These are phyloP conservation scores for Dovyalis caffra DNA, from an alignment of 345 rosid genomes.

Conservation along the genomic window DNA sequence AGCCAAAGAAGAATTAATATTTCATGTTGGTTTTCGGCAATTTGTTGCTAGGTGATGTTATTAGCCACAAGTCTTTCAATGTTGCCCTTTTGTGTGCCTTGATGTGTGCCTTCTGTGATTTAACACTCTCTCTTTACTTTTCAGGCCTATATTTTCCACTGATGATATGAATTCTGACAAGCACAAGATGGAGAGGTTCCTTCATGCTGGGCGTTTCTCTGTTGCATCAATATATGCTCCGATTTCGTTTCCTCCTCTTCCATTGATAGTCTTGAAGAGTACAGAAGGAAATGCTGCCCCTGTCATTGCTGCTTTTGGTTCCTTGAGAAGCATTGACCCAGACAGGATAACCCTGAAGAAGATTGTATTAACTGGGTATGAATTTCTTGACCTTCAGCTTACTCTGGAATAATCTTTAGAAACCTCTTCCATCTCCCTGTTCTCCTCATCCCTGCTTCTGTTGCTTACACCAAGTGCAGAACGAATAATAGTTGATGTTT, in stretches of 20 bases:
- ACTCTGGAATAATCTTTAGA: not conserved
- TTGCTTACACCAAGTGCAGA: not conserved
- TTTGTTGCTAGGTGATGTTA: constrained; percentile 70
- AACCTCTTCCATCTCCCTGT: not conserved
- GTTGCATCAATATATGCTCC: constrained; percentile 87
- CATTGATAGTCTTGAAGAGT: constrained; percentile 71
- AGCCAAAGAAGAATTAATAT: constrained; percentile 83
- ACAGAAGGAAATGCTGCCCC: constrained; percentile 44
- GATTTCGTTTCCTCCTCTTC: constrained; percentile 78
- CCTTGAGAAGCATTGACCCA: constrained; percentile 77
- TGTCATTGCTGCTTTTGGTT: constrained; percentile 82
- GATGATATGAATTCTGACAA: constrained; percentile 78
- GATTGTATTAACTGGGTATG: constrained; percentile 91
- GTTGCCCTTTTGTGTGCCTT: not conserved
- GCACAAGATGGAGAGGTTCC: constrained; percentile 97
- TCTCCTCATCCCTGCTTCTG: not conserved
- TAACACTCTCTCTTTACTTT: constrained; percentile 9
- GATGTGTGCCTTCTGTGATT: not conserved
- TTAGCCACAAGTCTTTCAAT: not conserved
- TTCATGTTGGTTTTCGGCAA: constrained; percentile 95
- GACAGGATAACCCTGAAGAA: constrained; percentile 80
- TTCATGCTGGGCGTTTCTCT: constrained; percentile 75
- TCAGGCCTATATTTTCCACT: constrained; percentile 86
- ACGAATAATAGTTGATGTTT: not conserved
- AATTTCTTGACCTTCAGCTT: not conserved